phyloP scores from a whole-genome alignment of 352 stramenopile species.

The Phytophthora megakarya region DNA sequence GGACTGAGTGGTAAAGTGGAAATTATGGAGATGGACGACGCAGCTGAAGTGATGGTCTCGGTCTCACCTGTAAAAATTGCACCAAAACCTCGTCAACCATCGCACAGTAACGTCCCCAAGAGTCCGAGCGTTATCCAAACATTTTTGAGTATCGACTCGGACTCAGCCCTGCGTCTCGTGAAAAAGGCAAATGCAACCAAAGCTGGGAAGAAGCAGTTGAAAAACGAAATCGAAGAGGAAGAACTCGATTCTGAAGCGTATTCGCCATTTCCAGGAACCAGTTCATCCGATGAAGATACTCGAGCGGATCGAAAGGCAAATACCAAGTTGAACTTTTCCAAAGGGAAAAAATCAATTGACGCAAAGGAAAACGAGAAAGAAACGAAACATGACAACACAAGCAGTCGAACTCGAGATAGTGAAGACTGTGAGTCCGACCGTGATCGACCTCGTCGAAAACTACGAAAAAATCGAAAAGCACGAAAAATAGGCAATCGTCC shows the following conservation, averaged over 20 bases:
- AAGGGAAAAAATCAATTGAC: constrained; percentile 2
- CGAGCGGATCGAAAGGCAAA: neutral
- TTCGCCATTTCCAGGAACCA: constrained; percentile 30
- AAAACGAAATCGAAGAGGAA: constrained; percentile 12
- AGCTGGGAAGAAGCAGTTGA: neutral
- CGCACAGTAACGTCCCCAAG: neutral
- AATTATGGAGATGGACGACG: neutral
- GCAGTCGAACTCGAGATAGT: neutral
- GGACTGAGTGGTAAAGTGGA: neutral
- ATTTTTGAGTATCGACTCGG: constrained; percentile 52
- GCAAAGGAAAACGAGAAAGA: neutral
- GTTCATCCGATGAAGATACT: constrained; percentile 5
- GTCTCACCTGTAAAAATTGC: constrained; percentile 8
- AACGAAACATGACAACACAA: constrained; percentile 1
- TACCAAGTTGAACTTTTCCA: neutral
- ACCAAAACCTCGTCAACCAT: neutral
- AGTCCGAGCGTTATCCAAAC: constrained; percentile 42
- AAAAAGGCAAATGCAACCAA: neutral
- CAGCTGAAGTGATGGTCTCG: neutral
- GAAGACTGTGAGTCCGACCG: neutral
- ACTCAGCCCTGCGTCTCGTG: constrained; percentile 36
- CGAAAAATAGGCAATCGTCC: neutral
- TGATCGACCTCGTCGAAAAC: neutral
- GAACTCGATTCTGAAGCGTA: constrained; percentile 46
- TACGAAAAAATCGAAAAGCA: neutral